These are phyloP conservation scores for Mrakia hoshinonis DNA, from an alignment of 768 basidiomycete species.

Conservation along the genomic window DNA sequence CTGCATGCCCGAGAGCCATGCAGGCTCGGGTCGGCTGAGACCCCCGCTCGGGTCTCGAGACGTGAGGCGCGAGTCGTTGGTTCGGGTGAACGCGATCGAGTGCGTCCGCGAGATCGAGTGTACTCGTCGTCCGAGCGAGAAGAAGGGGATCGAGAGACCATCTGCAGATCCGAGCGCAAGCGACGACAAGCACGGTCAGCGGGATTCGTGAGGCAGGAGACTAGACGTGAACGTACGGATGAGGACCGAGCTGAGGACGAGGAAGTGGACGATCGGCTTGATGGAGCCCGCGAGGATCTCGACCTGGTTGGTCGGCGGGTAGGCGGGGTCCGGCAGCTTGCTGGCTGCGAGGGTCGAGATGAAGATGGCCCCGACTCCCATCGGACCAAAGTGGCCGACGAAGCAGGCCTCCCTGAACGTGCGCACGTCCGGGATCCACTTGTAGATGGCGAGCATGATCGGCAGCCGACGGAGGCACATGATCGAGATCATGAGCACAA, in stretches of 20 bases:
- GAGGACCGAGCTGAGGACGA: conserved; percentile 84
- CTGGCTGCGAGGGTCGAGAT: conserved; percentile 48
- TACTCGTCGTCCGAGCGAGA: conserved; percentile 85
- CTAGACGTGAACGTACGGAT: conserved; percentile 38
- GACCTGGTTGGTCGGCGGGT: conserved; percentile 52
- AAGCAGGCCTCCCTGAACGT: conserved; percentile 88
- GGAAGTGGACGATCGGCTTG: conserved; percentile 86
- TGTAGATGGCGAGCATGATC: conserved; percentile 70
- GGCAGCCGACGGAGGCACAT: conserved; percentile 76
- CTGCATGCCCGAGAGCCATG: conserved; percentile 73
- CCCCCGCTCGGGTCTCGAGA: conserved; percentile 10
- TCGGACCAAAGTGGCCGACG: conserved; percentile 89
- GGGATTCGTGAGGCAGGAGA: background rate
- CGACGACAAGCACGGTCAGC: no score
- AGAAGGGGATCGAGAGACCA: conserved; percentile 86
- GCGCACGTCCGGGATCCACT: conserved; percentile 91
- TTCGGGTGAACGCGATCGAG: conserved; percentile 48
- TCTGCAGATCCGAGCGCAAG: conserved; percentile 41
- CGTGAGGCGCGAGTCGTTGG: conserved; percentile 49
- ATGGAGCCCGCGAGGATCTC: conserved; percentile 64
- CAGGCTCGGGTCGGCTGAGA: conserved; percentile 47
- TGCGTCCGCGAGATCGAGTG: conserved; percentile 83
- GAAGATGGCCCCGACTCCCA: conserved; percentile 73
- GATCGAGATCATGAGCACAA: conserved; percentile 74
- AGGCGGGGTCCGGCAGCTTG: conserved; percentile 39